Evolutionary conservation across 805 yeast species (phyloP).

Genomic region (Teunomyces barrocoloradensis): DNA sequence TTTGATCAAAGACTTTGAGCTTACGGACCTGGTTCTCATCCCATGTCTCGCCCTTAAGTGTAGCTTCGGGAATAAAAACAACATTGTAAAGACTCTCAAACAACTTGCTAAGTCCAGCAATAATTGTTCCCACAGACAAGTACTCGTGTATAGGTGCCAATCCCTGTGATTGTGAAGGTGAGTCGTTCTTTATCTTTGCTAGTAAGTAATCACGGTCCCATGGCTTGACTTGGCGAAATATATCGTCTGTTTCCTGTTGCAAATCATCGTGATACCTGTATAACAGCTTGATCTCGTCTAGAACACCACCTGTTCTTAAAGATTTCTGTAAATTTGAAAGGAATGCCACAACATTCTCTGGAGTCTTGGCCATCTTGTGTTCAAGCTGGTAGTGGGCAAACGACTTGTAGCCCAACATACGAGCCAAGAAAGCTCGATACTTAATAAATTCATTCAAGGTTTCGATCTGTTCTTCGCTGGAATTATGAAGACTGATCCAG

Average conservation of each 20-base stretch:
- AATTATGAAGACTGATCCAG: slow-evolving; percentile 73
- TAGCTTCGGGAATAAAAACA: slow-evolving; percentile 61
- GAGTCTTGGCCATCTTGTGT: slow-evolving; percentile 86
- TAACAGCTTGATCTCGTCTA: slow-evolving; percentile 53
- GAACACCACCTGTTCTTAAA: slow-evolving; percentile 48
- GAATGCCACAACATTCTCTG: slow-evolving; percentile 72
- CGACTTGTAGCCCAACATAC: slow-evolving; percentile 64
- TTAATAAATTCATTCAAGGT: slow-evolving; percentile 58
- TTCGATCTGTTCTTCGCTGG: slow-evolving; percentile 59
- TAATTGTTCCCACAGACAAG: slow-evolving; percentile 81
- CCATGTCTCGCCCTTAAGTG: slow-evolving; percentile 82
- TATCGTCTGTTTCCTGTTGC: background rate
- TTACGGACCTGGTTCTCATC: slow-evolving; percentile 72
- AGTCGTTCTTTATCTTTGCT: slow-evolving; percentile 16
- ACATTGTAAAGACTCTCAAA: slow-evolving; percentile 76
- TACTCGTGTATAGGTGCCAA: slow-evolving; percentile 58
- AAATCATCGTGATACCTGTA: slow-evolving; percentile 29
- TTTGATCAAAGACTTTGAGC: slow-evolving; percentile 64
- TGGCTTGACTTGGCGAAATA: slow-evolving; percentile 55
- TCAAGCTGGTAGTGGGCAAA: slow-evolving; percentile 79
- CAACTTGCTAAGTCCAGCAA: slow-evolving; percentile 75
- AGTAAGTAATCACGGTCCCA: slow-evolving; percentile 85
- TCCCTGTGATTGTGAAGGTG: slow-evolving; percentile 4
- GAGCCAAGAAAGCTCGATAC: slow-evolving; percentile 68
- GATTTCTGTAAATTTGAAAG: slow-evolving; percentile 54